A percentile compares a stretch with the other conserved stretches of the same genome.
phyloP scores from a whole-genome alignment of 306 rosid genomes.

The Crataegus laevigata region DNA sequence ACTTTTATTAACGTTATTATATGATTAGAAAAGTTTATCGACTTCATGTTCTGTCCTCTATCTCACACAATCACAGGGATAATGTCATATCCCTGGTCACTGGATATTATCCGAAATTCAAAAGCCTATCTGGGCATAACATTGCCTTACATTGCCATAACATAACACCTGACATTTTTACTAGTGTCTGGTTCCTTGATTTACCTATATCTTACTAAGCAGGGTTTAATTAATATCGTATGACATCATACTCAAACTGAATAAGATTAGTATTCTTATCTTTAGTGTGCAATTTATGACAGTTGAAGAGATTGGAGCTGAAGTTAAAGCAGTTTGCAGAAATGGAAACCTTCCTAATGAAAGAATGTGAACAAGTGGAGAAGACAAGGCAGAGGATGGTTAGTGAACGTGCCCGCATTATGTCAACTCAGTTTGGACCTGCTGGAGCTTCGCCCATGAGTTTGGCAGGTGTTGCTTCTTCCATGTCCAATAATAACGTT shows the following conservation, averaged over 20 bases:
- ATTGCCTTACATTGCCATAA: neutral
- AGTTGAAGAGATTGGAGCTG: conserved; percentile 95
- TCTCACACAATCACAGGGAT: neutral
- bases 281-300: conserved; percentile 15
- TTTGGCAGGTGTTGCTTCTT: conserved; percentile 58
- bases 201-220: neutral
- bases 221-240: neutral
- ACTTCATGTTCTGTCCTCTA: neutral
- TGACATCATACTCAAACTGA: neutral
- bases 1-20: neutral
- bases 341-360: conserved; percentile 91
- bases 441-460: conserved; percentile 46
- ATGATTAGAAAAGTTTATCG: neutral
- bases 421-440: conserved; percentile 68
- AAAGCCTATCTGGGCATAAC: neutral
- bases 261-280: neutral
- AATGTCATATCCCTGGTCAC: neutral
- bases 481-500: conserved; percentile 52
- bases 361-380: conserved; percentile 95
- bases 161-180: neutral
- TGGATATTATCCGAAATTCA: neutral
- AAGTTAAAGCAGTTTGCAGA: conserved; percentile 99
- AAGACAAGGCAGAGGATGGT: conserved; percentile 73
- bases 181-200: neutral
- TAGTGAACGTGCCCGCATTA: conserved; percentile 66